Base-by-base conservation (phyloP, 306 rosid genomes). In the Vigna unguiculata region DNA sequence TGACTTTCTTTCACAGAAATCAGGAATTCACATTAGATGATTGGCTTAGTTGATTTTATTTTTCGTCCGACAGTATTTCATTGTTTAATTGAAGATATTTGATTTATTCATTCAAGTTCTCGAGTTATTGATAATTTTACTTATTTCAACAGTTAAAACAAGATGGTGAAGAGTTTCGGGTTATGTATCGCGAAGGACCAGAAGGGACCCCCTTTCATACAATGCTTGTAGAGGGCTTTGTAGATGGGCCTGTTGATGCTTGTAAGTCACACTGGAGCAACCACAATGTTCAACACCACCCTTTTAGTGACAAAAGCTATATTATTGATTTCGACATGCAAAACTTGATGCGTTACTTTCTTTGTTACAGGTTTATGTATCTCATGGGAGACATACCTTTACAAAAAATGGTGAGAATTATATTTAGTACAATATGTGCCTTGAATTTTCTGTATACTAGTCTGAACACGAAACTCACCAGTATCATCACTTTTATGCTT, bases 131-230 rank as follows among this genome's bases (percentile, higher is more conserved):
- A 65, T 48, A n/a, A 79, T 20, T 52, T 20, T 51, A 17, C 78
- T 78, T 85, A 25, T 78, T 79, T 66, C 74, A 71, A 51, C 93
- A 92, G 97, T 83, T 87, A 71, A 92, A 92, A 83, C 93, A 90
- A 30, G 97, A 92, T 40, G 86, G 78, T 64, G 96, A 92, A 72
- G 91, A 87, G 72, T 90, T 83, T 63, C 93, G 96, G 21, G 97
- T 92, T 17, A 92, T 92, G 97, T 90, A 90, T 77, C 86, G 91
- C 1, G 91, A 92, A 80, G 97, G 96, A 62, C 88, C 82, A 13
- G 69, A 85, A 70, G 97, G 96, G 72, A 80, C 88, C 78, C 96
- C 97, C 2, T 90, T 82, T 83, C 96, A 92, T 83, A 81, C 90
- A 7, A 80, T 92, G 82, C 91, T 92, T 34, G 92, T 84, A 46